A percentile compares a stretch with the other conserved stretches of the same genome.
These are phyloP conservation scores for Cercospora sesami DNA, from an alignment of 2,329 filamentous ascomycete genomes.

Conservation along the genomic window DNA sequence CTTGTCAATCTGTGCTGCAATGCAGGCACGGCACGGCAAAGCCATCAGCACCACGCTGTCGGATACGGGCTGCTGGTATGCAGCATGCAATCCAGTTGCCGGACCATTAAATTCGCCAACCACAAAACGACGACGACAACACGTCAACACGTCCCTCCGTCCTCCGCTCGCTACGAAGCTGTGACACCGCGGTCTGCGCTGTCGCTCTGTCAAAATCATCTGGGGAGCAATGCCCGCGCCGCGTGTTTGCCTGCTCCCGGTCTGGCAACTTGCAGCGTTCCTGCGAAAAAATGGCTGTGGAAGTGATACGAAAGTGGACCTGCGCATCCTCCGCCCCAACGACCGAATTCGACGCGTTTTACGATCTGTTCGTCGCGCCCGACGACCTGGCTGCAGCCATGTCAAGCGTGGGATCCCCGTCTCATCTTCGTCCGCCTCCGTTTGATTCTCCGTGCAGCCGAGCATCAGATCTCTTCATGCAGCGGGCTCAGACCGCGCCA, in stretches of 20 bases:
- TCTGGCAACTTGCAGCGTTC: background rate
- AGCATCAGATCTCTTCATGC: background rate
- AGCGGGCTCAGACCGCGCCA: background rate
- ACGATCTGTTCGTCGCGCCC: conserved; percentile 14
- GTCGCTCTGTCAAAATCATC: background rate
- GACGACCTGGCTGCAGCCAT: conserved; percentile 24
- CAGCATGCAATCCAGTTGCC: background rate
- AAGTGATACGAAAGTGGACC: conserved; percentile 6
- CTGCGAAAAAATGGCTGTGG: background rate
- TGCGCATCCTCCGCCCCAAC: conserved; percentile 4
- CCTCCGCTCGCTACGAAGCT: conserved; percentile 4
- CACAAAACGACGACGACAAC: background rate
- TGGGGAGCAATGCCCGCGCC: background rate
- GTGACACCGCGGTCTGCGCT: background rate
- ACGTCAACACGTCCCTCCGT: background rate
- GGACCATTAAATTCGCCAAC: background rate
- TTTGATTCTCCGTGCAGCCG: conserved; percentile 1
- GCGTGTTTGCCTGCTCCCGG: background rate
- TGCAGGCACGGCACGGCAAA: conserved; percentile 7
- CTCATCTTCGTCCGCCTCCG: background rate
- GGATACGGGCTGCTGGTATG: background rate
- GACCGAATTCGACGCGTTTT: conserved; percentile 9
- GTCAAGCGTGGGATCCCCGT: conserved; percentile 4
- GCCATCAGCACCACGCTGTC: conserved; percentile 7
- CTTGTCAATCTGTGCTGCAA: conserved; percentile 1